Base-by-base conservation (phyloP, 1,284 basidiomycete genomes). In the Heterobasidion occidentale region DNA sequence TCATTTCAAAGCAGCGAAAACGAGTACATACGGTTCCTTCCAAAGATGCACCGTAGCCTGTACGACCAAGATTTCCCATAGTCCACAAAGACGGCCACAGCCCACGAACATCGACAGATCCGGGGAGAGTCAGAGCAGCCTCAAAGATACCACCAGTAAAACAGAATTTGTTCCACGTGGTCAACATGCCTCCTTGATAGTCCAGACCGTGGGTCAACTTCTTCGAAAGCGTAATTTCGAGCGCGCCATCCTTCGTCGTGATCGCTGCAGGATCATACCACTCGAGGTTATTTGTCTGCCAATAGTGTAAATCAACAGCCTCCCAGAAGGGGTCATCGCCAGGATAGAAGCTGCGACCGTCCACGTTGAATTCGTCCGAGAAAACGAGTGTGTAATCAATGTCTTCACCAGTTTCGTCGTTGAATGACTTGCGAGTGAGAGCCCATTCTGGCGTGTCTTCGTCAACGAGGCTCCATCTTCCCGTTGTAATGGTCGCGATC, bases 301-400 rank as follows among this genome's bases (percentile, higher is more conserved):
- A 90, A 67, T 90, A 91, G 67, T 90, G 82, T 42, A 92, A 62
- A 65, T 85, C 84, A 78, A 81, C 27, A 27, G 27, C 27, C 27
- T 27, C 27, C 27, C 27, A 27, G 27, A 27, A 27, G 27, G 27
- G 27, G 1, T 82, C 80, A 63, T 81, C 65, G 0, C 76, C 75
- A 3, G 75, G 70, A 56, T 74, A 77, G 67, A 81, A 84, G 45
- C 80, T 76, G 20, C 83, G 74, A 0, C 83, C 83, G 8, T 80
- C 78, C 42, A 71, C 67, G 57, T 86, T 78, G 67, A 88, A 88
- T 71, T 87, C 86, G 66, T 87, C 85, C 1, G 81, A 85, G 67
- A 83, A 88, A 2, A 86, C 84, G 42, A 88, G 75, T 27, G 27
- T 27, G 27, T 27, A 27, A 27, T 2, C 27, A 3, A 27, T 3